Evolutionary conservation across 2,329 filamentous ascomycete species (phyloP), one percentile per base, ranked within the genome.

Genomic region (Hypomyces rosellus): DNA sequence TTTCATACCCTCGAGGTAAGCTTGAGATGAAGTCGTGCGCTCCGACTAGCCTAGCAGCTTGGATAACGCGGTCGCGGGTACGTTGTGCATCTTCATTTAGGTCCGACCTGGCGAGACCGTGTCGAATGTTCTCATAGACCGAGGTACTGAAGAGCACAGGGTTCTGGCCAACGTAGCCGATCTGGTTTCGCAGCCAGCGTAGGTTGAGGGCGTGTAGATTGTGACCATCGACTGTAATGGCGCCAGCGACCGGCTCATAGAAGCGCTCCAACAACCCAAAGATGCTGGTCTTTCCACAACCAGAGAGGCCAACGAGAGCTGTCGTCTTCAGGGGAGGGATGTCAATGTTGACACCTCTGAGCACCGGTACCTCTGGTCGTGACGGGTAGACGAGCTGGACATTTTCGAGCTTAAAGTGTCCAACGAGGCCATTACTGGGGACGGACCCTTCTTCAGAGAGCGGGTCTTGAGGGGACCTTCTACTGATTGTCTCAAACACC

Each of bases 361-460:
- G 91, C 39, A 97, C 88, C 2, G 83, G 80, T 3, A 96, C 90
- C 61, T 96, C 90, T 0, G 90, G 89, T n/a, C 92, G 82, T 5
- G 90, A 96, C 3, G 93, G 93, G 62, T 99, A 97, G 59, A 96
- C 91, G 69, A 96, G 91, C 67, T 88, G 92, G 63, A 97, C 78
- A 59, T 89, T 79, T 58, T 84, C 81, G 41, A 99, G 78, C 57
- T 90, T 86, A 51, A 99, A 85, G n/a, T 81, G 82, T 30, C 92
- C 92, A 52, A 85, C 74, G 2, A 96, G 76, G 18, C 80, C 68
- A 1, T 89, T 82, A 1, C 93, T 30, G 6, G 25, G 77, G 58
- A 77, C 90, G 54, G 80, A 74, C 16, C 92, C 93, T 8, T 76
- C 73, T 5, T 79, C 75, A 3, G 78, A 80, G 6, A 81, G 81